Evolutionary conservation across 345 rosid genomes (phyloP).

Genomic region (Salix caprea): DNA sequence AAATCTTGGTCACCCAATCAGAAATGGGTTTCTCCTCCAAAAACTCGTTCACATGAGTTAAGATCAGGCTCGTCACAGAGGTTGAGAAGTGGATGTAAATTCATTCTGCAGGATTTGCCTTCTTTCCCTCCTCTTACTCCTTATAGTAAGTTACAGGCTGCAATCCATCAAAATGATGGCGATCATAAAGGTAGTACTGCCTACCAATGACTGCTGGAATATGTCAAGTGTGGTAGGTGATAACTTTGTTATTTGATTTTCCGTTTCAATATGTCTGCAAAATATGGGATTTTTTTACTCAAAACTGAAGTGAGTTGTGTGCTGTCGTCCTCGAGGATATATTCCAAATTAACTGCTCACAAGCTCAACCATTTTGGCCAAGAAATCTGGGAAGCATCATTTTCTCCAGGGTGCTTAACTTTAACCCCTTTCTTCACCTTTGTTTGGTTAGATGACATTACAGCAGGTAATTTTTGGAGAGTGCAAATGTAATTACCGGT

Average conservation of each 20-base stretch:
- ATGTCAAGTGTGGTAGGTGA: background rate
- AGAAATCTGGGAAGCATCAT: constrained; percentile 6
- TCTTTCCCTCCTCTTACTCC: constrained; percentile 31
- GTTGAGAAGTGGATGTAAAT: constrained; percentile 20
- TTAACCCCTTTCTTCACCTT: background rate
- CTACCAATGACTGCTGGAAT: background rate
- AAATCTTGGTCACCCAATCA: constrained; percentile 20
- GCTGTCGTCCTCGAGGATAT: background rate
- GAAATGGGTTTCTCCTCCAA: constrained; percentile 25
- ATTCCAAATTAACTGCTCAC: background rate
- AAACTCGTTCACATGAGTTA: constrained; percentile 12
- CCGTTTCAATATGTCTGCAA: background rate
- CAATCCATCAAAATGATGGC: constrained; percentile 2
- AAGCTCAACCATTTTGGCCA: background rate
- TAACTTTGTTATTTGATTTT: background rate
- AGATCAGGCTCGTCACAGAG: constrained; percentile 18
- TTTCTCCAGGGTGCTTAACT: background rate
- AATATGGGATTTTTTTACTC: background rate
- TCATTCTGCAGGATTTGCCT: constrained; percentile 19
- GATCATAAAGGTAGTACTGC: background rate
- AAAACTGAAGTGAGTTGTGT: background rate
- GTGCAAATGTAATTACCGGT: background rate
- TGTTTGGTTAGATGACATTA: background rate
- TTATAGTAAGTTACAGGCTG: constrained; percentile 20
- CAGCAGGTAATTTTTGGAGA: background rate